Percentiles rank a stretch among this genome's conserved stretches.
phyloP scores from a whole-genome alignment of 768 basidiomycete species.

The Tylopilus sp. region DNA sequence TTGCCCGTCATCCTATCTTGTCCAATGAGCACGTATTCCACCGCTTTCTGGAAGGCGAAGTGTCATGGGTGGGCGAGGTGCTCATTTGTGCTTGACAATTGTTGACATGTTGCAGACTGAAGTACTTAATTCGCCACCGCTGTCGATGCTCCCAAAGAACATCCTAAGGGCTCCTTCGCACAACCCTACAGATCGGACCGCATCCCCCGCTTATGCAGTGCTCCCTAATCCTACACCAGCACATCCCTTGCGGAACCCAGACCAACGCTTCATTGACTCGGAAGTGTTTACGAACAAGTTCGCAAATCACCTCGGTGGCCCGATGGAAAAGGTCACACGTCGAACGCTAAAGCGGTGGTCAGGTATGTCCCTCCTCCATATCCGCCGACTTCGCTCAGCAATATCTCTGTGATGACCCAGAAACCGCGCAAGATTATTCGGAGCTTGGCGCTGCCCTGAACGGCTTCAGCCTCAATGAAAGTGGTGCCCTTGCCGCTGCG shows the following conservation, averaged over 20 bases:
- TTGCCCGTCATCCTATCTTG: conserved; percentile 88
- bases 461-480: conserved; percentile 89
- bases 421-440: conserved; percentile 80
- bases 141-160: conserved; percentile 92
- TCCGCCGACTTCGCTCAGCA: conserved; percentile 4
- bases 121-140: conserved; percentile 87
- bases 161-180: conserved; percentile 93
- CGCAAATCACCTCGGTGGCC: conserved; percentile 83
- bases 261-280: conserved; percentile 94
- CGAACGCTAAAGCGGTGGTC: conserved; percentile 93
- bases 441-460: conserved; percentile 92
- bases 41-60: conserved; percentile 91
- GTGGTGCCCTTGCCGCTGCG: conserved; percentile 66
- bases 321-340: conserved; percentile 95
- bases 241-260: conserved; percentile 86
- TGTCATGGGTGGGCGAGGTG: conserved; percentile 76
- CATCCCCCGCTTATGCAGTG: conserved; percentile 71
- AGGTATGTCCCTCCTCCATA: conserved; percentile 45
- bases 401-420: conserved; percentile 34
- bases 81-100: not conserved
- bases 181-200: conserved; percentile 80
- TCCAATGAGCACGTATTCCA: conserved; percentile 97
- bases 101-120: conserved; percentile 57
- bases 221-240: conserved; percentile 88
- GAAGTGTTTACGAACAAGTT: conserved; percentile 97